These are phyloP conservation scores for Alternaria viburni DNA, from an alignment of 2,329 filamentous ascomycete species.

Conservation along the genomic window DNA sequence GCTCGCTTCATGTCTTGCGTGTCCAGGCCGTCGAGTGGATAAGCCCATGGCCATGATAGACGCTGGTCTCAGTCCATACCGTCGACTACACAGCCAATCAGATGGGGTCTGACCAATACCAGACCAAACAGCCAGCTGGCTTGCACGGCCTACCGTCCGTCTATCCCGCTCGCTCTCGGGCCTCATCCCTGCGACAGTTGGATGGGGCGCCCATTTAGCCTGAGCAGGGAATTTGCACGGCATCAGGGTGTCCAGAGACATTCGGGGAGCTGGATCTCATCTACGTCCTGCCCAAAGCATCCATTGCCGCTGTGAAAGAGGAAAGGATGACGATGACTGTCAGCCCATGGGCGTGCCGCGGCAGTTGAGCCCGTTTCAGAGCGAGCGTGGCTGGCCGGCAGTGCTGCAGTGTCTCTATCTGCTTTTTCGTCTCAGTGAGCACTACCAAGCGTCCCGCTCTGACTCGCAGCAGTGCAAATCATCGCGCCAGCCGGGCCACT, in stretches of 20 bases:
- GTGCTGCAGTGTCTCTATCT: slow-evolving; percentile 17
- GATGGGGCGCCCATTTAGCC: slow-evolving; percentile 44
- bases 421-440: slow-evolving; percentile 21
- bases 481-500: slow-evolving; percentile 43
- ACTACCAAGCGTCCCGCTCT: slow-evolving; percentile 20
- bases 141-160: slow-evolving; percentile 46
- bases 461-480: slow-evolving; percentile 44
- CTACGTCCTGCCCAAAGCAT: slow-evolving; percentile 37
- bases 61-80: slow-evolving; percentile 6
- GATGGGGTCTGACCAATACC: slow-evolving; percentile 28
- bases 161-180: slow-evolving; percentile 40
- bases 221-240: slow-evolving; percentile 32
- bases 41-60: slow-evolving; percentile 23
- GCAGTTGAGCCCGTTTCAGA: slow-evolving; percentile 42
- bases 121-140: slow-evolving; percentile 22
- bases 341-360: slow-evolving; percentile 25
- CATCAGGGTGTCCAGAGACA: slow-evolving; percentile 17
- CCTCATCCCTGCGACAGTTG: slow-evolving; percentile 35
- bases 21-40: slow-evolving; percentile 17
- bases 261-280: slow-evolving; percentile 17
- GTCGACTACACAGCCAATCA: slow-evolving; percentile 16
- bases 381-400: slow-evolving; percentile 32
- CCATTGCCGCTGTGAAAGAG: slow-evolving; percentile 36
- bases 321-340: slow-evolving; percentile 30
- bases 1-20: slow-evolving; percentile 25